Percentiles rank a stretch among this genome's conserved stretches.
These are phyloP conservation scores for Penicillium sp. DNA, from an alignment of 2,329 filamentous ascomycete species.

Conservation along the genomic window DNA sequence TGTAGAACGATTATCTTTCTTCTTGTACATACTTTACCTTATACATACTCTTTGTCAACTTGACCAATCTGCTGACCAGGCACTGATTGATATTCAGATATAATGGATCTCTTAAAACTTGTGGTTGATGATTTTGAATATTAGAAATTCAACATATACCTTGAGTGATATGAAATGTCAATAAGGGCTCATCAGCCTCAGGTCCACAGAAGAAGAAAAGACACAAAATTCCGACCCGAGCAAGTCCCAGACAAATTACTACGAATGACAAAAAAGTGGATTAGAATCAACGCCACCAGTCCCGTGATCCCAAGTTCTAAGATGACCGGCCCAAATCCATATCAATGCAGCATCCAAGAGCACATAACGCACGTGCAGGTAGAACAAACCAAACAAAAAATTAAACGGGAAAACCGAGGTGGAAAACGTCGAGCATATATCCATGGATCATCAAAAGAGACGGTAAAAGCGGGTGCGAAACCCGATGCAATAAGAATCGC, in stretches of 20 bases:
- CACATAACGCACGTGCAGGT: constrained; percentile 6
- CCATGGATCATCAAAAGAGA: constrained; percentile 24
- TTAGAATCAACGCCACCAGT: constrained; percentile 25
- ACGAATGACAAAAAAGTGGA: not conserved
- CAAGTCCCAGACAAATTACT: not conserved
- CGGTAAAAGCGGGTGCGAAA: constrained; percentile 8
- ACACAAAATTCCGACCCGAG: not conserved
- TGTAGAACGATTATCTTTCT: not conserved
- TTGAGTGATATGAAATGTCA: constrained; percentile 8
- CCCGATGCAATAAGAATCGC: constrained; percentile 16
- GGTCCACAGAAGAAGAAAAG: constrained; percentile 5
- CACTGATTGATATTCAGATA: not conserved
- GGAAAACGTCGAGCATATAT: constrained; percentile 17
- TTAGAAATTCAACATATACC: constrained; percentile 8
- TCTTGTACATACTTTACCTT: not conserved
- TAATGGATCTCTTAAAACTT: not conserved
- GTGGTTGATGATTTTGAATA: not conserved
- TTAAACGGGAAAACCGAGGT: not conserved
- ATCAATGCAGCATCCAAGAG: constrained; percentile 16
- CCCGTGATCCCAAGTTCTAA: constrained; percentile 24
- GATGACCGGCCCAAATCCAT: constrained; percentile 18
- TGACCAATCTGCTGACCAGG: not conserved
- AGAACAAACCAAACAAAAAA: constrained; percentile 4
- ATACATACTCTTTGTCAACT: not conserved
- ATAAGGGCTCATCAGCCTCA: constrained; percentile 2